These are phyloP conservation scores for Rhodotorula toruloides DNA, from an alignment of 768 basidiomycete genomes.

Conservation along the genomic window DNA sequence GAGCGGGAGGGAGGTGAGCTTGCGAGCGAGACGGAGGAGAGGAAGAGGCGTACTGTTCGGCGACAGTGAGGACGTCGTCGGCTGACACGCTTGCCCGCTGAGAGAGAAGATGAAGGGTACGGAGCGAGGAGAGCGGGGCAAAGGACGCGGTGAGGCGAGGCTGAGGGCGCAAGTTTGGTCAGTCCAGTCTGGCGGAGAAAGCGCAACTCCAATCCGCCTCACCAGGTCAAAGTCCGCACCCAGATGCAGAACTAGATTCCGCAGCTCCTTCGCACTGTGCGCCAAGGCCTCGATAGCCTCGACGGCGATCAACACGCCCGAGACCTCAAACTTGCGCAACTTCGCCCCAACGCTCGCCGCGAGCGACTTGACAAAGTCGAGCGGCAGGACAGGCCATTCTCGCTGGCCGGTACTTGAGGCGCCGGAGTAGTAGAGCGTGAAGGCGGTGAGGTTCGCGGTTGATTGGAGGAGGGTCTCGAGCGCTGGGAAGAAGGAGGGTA, in stretches of 20 bases:
- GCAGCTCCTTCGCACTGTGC: not conserved
- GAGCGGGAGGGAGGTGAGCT: not conserved
- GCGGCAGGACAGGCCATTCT: constrained; percentile 25
- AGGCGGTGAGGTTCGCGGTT: constrained; percentile 1
- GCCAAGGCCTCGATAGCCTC: constrained; percentile 9
- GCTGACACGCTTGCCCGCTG: constrained; percentile 18
- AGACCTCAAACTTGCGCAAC: constrained; percentile 32
- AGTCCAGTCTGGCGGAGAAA: too few species aligned
- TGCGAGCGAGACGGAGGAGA: not conserved
- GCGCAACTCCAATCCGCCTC: not conserved
- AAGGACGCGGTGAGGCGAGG: constrained; percentile 12
- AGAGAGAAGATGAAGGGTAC: constrained; percentile 27
- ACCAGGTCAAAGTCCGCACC: constrained; percentile 22
- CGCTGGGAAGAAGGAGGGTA: constrained; percentile 25
- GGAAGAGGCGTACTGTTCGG: constrained; percentile 6
- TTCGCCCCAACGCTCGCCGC: not conserved
- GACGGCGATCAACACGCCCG: constrained; percentile 12
- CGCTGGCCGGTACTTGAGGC: constrained; percentile 1
- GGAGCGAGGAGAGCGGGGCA: constrained; percentile 1
- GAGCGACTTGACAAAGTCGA: not conserved
- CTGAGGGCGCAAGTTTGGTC: not conserved
- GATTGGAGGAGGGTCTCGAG: constrained; percentile 14
- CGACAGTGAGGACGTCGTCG: constrained; percentile 13
- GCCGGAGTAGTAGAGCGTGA: constrained; percentile 35
- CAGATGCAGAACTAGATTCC: constrained; percentile 29